Conservation (phyloP, 2,329 filamentous ascomycete genomes). For the Aureobasidium sp. region DNA sequence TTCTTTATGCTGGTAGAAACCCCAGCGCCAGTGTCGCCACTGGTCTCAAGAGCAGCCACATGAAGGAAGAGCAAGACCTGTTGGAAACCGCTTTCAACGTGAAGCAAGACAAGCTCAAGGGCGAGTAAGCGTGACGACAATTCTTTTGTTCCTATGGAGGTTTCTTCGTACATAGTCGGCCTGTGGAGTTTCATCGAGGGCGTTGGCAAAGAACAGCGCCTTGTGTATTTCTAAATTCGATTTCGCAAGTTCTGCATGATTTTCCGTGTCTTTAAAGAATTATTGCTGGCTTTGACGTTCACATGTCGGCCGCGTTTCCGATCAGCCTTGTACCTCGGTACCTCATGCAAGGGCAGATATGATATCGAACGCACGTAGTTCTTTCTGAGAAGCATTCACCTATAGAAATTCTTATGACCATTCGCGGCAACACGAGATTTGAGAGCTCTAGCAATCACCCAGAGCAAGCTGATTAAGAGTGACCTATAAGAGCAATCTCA, state of each 20-base stretch:
- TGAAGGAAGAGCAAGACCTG: conserved; percentile 87
- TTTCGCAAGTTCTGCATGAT: background rate
- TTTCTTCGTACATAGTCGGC: conserved; percentile 9
- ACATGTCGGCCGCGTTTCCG: background rate
- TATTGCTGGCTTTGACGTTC: background rate
- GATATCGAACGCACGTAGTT: background rate
- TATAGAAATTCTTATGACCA: background rate
- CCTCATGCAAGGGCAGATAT: background rate
- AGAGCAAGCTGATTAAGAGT: background rate
- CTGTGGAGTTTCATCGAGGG: background rate
- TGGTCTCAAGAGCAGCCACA: conserved; percentile 77
- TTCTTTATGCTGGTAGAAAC: conserved; percentile 92
- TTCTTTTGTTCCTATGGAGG: background rate
- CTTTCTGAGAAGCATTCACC: background rate
- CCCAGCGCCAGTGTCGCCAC: conserved; percentile 91
- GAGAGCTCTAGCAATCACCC: background rate
- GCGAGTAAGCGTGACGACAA: conserved; percentile 39
- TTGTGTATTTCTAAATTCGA: conserved; percentile 9
- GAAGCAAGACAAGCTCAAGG: conserved; percentile 57
- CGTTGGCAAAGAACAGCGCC: conserved; percentile 9
- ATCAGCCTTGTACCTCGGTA: conserved; percentile 3
- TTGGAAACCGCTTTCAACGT: conserved; percentile 56
- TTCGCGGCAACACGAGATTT: background rate
- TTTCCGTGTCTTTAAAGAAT: background rate
- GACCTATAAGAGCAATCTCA: background rate